phyloP scores from a whole-genome alignment of 2,329 filamentous ascomycete genomes.

The Shiraia sp. region DNA sequence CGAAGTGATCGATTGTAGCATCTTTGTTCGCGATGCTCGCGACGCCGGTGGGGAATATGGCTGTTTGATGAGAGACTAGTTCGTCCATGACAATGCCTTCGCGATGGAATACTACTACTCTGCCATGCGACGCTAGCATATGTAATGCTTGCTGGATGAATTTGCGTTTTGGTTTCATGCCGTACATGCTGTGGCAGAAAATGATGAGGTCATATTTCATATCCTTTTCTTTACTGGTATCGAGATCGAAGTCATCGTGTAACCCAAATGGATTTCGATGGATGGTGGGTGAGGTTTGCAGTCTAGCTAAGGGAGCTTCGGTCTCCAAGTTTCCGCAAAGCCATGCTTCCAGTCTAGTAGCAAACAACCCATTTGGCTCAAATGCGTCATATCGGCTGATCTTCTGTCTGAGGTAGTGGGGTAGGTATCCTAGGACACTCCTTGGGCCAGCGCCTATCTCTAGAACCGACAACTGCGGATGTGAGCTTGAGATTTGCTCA shows the following conservation, averaged over 20 bases:
- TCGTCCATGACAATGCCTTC: conserved; percentile 50
- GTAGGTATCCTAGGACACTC: conserved; percentile 58
- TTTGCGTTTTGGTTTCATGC: conserved; percentile 55
- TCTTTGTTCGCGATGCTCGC: conserved; percentile 53
- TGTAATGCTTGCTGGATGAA: conserved; percentile 54
- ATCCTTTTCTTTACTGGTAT: conserved; percentile 17
- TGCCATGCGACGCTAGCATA: conserved; percentile 53
- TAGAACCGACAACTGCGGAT: conserved; percentile 54
- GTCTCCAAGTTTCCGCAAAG: conserved; percentile 37
- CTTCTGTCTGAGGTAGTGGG: conserved; percentile 46
- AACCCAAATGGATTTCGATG: conserved; percentile 45
- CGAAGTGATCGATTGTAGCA: conserved; percentile 54
- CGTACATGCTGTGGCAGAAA: conserved; percentile 69
- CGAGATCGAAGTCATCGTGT: too few relatives aligned
- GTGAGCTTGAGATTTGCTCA: conserved; percentile 47
- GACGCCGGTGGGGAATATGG: conserved; percentile 52
- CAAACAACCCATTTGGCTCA: conserved; percentile 57
- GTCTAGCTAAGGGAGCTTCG: conserved; percentile 47
- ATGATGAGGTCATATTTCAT: conserved; percentile 60
- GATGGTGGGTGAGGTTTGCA: conserved; percentile 48
- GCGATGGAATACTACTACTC: conserved; percentile 63
- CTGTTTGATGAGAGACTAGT: conserved; percentile 54
- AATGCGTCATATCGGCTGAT: conserved; percentile 59
- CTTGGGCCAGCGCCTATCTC: conserved; percentile 64
- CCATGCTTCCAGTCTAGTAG: conserved; percentile 49